phyloP scores from a whole-genome alignment of 2,329 filamentous ascomycete genomes.

The Didymella pomorum region DNA sequence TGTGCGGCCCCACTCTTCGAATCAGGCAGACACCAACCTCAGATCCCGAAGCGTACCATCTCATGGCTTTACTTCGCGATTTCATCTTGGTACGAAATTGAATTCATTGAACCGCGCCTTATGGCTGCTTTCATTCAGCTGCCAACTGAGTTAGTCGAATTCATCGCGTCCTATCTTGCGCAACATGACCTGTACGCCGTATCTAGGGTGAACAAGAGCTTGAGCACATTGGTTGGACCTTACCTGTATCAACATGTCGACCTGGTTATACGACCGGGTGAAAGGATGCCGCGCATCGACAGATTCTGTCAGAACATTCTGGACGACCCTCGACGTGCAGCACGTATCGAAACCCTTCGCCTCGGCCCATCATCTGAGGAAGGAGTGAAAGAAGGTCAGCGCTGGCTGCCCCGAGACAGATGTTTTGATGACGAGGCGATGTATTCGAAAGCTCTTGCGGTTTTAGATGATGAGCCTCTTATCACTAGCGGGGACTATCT shows the following conservation, averaged over 20 bases:
- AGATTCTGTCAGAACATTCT: slow-evolving; percentile 36
- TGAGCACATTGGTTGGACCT: slow-evolving; percentile 25
- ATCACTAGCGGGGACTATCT: slow-evolving; percentile 28
- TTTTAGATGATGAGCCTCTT: slow-evolving; percentile 26
- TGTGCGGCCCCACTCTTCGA: neutral
- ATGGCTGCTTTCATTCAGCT: slow-evolving; percentile 36
- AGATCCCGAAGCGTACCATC: neutral
- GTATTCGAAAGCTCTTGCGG: slow-evolving; percentile 23
- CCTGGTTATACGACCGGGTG: slow-evolving; percentile 27
- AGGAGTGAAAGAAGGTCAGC: slow-evolving; percentile 24
- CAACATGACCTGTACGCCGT: slow-evolving; percentile 31
- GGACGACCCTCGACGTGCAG: slow-evolving; percentile 24
- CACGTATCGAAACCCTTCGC: slow-evolving; percentile 31
- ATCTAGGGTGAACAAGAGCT: slow-evolving; percentile 23
- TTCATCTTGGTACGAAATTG: neutral
- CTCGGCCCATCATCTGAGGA: slow-evolving; percentile 29
- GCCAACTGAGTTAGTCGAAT: slow-evolving; percentile 37
- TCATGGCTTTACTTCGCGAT: neutral
- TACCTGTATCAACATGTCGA: slow-evolving; percentile 38
- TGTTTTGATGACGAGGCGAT: slow-evolving; percentile 25
- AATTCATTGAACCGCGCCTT: neutral
- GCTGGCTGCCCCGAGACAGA: slow-evolving; percentile 28
- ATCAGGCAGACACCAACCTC: slow-evolving; percentile 5
- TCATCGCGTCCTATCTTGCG: slow-evolving; percentile 28
- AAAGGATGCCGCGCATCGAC: slow-evolving; percentile 36